Evolutionary conservation across 2,329 filamentous ascomycete species (phyloP), one percentile per base, ranked within the genome.

Genomic region (Zymoseptoria pseudotritici): DNA sequence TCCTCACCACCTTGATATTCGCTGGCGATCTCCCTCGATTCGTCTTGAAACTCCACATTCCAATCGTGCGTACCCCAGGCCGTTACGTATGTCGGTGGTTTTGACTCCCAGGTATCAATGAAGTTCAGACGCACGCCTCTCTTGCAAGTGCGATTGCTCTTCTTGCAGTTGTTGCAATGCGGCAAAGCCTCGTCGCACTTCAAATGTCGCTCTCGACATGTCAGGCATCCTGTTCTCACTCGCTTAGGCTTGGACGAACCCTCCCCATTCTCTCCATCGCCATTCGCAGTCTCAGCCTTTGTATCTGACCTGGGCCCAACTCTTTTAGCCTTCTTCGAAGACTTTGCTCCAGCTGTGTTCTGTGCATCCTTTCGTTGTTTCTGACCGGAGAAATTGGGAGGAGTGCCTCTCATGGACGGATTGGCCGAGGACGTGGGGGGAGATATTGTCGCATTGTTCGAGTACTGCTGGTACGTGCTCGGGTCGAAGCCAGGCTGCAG

Each of bases 61-160:
- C 88, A 91, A 56, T 90, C 87, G 1, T 81, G 77, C 1, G 84
- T 82, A 1, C 80, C 82, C 53, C 63, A 69, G 4, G 82, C 79
- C 22, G 88, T 77, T 54, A 83, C 82, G n/a, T 69, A 55, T 8
- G 57, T 66, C 10, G 85, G 86, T 56, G 87, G 90, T 55, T 80
- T 77, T 69, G 89, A 85, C 59, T 88, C 86, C 63, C 87, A 87
- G 3, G 87, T 88, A 71, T 96, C 91, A 66, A 96, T 91, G 70
- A 96, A 97, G 76, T 96, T 97, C 50, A 97, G 79, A 46, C 90
- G 84, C 55, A 97, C 80, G 19, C 92, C 93, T 67, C 91, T 85
- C 72, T 92, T 91, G 78, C 93, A 97, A 59, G 86, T 80, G 55
- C 93, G 82, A 69, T 86, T 92, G 56, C 92, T 94, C 76, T 96